Evolutionary conservation across 208 protist genomes (phyloP), one percentile per base, ranked within the genome.

Genomic region (Trypanosomatidae sp.): DNA sequence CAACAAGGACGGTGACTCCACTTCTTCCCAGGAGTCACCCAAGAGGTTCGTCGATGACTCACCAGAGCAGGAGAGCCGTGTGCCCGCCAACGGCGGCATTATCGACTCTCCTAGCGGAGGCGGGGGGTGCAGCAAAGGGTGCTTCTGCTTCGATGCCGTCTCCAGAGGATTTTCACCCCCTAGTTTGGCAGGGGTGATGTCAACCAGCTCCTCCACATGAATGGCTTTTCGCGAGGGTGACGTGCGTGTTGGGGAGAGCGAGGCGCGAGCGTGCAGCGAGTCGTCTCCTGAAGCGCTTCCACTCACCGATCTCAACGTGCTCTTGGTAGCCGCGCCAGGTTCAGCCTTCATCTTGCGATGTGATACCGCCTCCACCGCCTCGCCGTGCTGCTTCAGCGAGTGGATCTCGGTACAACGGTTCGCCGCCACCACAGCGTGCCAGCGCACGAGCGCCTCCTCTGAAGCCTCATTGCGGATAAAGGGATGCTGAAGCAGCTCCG

Each of bases 401-500:
- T 41, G 68, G 6, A n/a, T 1, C 0, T 68, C 8, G 5, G 74
- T 43, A 33, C n/a, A 70, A n/a, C 62, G 69, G 47, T 80, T 80
- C 19, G 70, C 69, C 12, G 53, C 53, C 70, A 80, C 50, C 41
- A 68, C n/a, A n/a, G 70, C 67, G 39, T 75, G 82, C 84, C 87
- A 91, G 12, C 76, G 76, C 30, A 79, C 52, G 33, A 91, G 67
- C 22, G 73, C 74, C 5, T 28, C 68, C 0, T 56, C 15, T 0
- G 69, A 72, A 49, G 36, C 44, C 30, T 80, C 76, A 22, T 73
- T 79, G 9, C 77, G 77, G 65, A 97, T 94, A 53, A 95, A 94
- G 15, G 92, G 89, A 70, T 97, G 92, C 71, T 79, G 81, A 66
- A 94, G 82, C 49, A 94, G 82, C 71, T 95, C 84, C 17, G 72